Base-by-base conservation (phyloP, 768 basidiomycete genomes). In the Lactarius sanguifluus region DNA sequence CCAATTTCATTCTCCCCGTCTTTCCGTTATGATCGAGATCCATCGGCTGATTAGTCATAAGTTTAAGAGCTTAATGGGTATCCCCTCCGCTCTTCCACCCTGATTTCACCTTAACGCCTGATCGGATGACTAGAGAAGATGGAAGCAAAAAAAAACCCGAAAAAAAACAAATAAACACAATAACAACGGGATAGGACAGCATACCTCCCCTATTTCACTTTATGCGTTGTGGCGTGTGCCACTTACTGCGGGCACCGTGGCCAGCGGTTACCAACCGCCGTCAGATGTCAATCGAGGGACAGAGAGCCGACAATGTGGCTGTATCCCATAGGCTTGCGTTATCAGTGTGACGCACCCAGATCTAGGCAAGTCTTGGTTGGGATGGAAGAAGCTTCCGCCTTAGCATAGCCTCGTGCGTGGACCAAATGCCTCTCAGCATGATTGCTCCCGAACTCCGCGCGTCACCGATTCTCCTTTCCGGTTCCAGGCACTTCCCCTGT, bases 51-150 rank as follows among this genome's bases (percentile, higher is more conserved):
- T 73, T 74, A 74, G 75, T 77, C 76, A 74, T 76, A 75, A 79
- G 78, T 75, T 75, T 74, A 79, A 77, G 77, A 80, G 79, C 74
- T 75, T 80, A 79, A 79, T 78, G 77, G 76, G 68, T 73, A 73
- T 72, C 70, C 70, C 70, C 68, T 68, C 50, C 68, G 66, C 61
- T 61, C 74, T 72, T 74, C 67, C 70, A 68, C 67, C 69, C 71
- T 66, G 41, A n/a, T 52, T 65, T 62, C 62, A 54, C 71, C 65
- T 69, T 47, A 45, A 50, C 38, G n/a, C 34, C 30, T 60, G 36
- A 40, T 38, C 18, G 34, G 36, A n/a, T 40, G 4, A 36, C 32
- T 25, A 40, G 30, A 59, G 25, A 25, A 28, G 28, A 38, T 23
- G 38, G 43, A 25, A 18, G 12, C 12, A 57, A 5, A 41, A 25